Evolutionary conservation across 352 stramenopile species (phyloP), one percentile per base, ranked within the genome.

Genomic region (Globisporangium nodosum): DNA sequence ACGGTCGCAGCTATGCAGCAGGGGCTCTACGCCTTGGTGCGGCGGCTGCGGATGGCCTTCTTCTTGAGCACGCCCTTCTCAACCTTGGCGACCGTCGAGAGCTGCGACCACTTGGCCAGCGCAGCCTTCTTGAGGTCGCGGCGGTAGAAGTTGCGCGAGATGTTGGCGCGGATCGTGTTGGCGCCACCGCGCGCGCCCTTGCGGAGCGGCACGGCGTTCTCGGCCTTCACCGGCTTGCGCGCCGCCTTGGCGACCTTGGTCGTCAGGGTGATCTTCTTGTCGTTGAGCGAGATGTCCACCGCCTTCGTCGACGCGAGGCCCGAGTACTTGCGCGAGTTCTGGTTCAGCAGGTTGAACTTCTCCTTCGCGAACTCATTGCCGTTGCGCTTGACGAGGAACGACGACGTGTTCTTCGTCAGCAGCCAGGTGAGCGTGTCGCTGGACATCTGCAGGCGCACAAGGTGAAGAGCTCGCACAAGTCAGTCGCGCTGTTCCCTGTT

Each of bases 251-350:
- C 71, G 58, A 92, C 80, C 74, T 94, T 94, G 64, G 84, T 92
- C 20, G 85, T 85, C 49, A 94, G 63, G 45, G 76, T 82, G 58
- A 94, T 65, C 81, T 94, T 94, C 78, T 90, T 92, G 75, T 95
- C 81, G n/a, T 70, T 70, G 37, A 94, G 58, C 66, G 80, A 81
- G 51, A 99, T 85, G 74, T 97, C 90, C 50, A 97, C 85, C 30
- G 86, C 89, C 83, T 98, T 98, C 64, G 65, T 70, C 69, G 96
- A 96, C 60, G 95, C 93, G 60, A 99, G 51, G 61, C 92, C 96
- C 58, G 90, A 98, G 78, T 98, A 99, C 88, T 99, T 99, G 89
- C 90, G 95, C 67, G 76, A 94, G 74, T 98, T 98, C 60, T 87
- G 69, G 74, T 93, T 97, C 73, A 88, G 83, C 64, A 99, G 70